A percentile compares a stretch with the other conserved stretches of the same genome.
Evolutionary conservation across 2,329 filamentous ascomycete species (phyloP).

Genomic region (Neonectria coccinea): DNA sequence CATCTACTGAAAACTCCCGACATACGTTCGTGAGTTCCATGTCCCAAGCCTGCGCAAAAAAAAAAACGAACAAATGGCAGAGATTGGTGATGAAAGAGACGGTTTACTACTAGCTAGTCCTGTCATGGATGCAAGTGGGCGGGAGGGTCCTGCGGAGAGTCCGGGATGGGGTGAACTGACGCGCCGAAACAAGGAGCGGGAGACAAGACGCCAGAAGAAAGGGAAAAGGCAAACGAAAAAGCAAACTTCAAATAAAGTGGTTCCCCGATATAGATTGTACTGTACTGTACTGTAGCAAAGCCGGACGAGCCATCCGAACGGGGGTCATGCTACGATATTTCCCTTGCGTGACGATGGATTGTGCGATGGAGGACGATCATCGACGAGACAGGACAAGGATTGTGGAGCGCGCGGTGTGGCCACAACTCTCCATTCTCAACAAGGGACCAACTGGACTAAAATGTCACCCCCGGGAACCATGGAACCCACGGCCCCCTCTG

Average conservation of each 20-base stretch:
- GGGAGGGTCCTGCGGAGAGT: neutral
- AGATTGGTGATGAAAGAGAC: neutral
- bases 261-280: conserved; percentile 18
- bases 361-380: conserved; percentile 17
- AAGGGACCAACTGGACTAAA: neutral
- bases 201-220: conserved; percentile 1
- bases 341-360: conserved; percentile 20
- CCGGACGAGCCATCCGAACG: conserved; percentile 21
- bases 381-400: conserved; percentile 3
- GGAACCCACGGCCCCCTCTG: conserved; percentile 2
- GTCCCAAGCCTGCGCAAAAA: neutral
- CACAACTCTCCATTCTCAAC: neutral
- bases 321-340: conserved; percentile 27
- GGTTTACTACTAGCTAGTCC: neutral
- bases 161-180: conserved; percentile 11
- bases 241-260: conserved; percentile 32
- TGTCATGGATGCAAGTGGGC: neutral
- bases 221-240: neutral
- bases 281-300: conserved; percentile 3
- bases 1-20: conserved; percentile 24
- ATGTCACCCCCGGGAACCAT: neutral
- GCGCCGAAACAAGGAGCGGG: conserved; percentile 18
- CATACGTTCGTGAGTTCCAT: conserved; percentile 15
- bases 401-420: conserved; percentile 13
- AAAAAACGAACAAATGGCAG: neutral